Evolutionary conservation across 352 stramenopile genomes (phyloP), one percentile per base, ranked within the genome.

Genomic region (Phytopythium boreale): DNA sequence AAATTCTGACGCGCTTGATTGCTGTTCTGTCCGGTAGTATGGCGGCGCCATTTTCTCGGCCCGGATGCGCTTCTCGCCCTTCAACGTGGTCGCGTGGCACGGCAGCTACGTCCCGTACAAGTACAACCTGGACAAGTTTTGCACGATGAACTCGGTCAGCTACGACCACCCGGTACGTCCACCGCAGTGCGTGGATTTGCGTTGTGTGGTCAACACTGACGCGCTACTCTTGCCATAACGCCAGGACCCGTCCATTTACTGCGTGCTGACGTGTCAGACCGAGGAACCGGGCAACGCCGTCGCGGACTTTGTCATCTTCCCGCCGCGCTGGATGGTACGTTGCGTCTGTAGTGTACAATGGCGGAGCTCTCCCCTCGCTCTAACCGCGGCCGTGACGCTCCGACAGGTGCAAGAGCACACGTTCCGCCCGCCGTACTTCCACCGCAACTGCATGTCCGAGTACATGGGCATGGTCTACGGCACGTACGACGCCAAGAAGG

Each of bases 391-490:
- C 4, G 22, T 57, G 34, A 19, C 27, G 14, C 20, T 67, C 1
- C 15, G 2, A 24, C 51, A 79, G 71, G 72, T 87, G 55, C 95
- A 95, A 71, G 88, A 97, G 55, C 81, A 98, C 71, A 98, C 96
- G 27, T 96, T 94, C 71, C 89, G 94, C 10, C 94, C 93, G 41
- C 92, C 92, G 1, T 98, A 95, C 75, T 98, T 98, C 72, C 97
- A 99, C 74, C 88, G 96, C 56, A 99, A 99, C 80, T 95, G 83
- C 64, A 99, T 99, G 96, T 95, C 84, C 24, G 96, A 99, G 81
- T 99, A 97, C 73, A 99, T 99, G 97, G 97, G 97, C 52, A 97
- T 99, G 80, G 93, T 99, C 64, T 94, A 94, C 66, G 97, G 96
- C 50, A 84, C 82, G 53, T 99, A 99, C 70, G 97, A 99, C 65